These are phyloP conservation scores for Biscogniauxia mediterranea DNA, from an alignment of 2,329 filamentous ascomycete species.

Conservation along the genomic window DNA sequence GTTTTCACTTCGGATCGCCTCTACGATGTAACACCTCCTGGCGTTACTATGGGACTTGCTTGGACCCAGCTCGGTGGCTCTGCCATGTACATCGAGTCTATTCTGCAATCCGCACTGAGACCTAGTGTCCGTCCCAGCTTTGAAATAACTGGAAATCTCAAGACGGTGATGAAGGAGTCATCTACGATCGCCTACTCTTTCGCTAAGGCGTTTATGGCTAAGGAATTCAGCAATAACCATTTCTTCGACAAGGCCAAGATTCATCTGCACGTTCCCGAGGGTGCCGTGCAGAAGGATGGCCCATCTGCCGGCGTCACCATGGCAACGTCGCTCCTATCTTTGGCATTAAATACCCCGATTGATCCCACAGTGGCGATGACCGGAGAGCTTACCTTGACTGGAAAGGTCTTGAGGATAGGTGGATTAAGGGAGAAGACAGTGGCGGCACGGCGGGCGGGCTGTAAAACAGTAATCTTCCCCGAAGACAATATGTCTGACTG, in stretches of 20 bases:
- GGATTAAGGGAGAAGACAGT: slow-evolving; percentile 96
- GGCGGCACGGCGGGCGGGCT: slow-evolving; percentile 86
- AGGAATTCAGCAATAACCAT: slow-evolving; percentile 81
- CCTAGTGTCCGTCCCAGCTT: slow-evolving; percentile 73
- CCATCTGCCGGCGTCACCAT: slow-evolving; percentile 95
- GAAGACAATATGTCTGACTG: slow-evolving; percentile 95
- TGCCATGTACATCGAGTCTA: slow-evolving; percentile 95
- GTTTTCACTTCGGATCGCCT: slow-evolving; percentile 94
- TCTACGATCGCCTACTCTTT: slow-evolving; percentile 95
- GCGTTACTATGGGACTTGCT: slow-evolving; percentile 95
- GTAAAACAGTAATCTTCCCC: slow-evolving; percentile 91
- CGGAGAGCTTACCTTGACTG: slow-evolving; percentile 92
- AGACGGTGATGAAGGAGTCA: slow-evolving; percentile 97
- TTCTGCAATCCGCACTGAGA: slow-evolving; percentile 79
- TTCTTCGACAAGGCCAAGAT: slow-evolving; percentile 97
- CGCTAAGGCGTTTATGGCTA: slow-evolving; percentile 83
- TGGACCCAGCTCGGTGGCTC: slow-evolving; percentile 98
- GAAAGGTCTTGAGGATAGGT: slow-evolving; percentile 93
- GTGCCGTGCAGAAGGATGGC: slow-evolving; percentile 92
- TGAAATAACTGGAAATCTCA: slow-evolving; percentile 91
- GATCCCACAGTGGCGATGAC: slow-evolving; percentile 95
- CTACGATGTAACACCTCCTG: slow-evolving; percentile 89
- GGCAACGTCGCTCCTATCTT: slow-evolving; percentile 86
- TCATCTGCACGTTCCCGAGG: slow-evolving; percentile 95
- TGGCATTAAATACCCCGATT: slow-evolving; percentile 76